Evolutionary conservation across 2,329 filamentous ascomycete genomes (phyloP), one percentile per base, ranked within the genome.

Genomic region (Pyrenophora tritici-repentis): DNA sequence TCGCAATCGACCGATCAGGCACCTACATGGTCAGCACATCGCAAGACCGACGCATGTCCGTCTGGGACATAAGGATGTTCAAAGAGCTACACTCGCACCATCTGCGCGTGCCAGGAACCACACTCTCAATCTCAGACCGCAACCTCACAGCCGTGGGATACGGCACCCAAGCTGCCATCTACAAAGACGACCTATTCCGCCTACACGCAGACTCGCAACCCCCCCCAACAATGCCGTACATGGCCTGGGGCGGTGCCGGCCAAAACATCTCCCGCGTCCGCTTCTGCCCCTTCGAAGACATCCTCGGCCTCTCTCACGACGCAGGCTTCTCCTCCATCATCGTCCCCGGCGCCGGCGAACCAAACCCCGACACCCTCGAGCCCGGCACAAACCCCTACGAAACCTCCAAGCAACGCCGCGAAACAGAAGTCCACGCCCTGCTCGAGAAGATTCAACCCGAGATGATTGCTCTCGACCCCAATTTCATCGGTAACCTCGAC

Each of bases 241-340:
- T 99, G 86, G 81, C 85, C 1, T 97, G 92, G 89, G 91, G 91
- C 39, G 90, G 90, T 41, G 90, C 96, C 55, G 92, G 91, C 16
- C 84, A 88, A 56, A 82, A 82, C 47, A 85, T 96, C 22, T 90
- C 96, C 74, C 85, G 88, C 34, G 84, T 96, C 2, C 82, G 83
- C 54, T 99, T 93, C 90, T 99, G 94, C 70, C 94, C 94, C 0
- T 96, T 89, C 58, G 94, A 99, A 73, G 94, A 99, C 78, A 79
- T 97, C 1, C 83, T 99, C 1, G 94, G 93, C 12, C 82, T 96
- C 18, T 84, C 87, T 2, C 93, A 97, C 77, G 83, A 89, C 68
- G 79, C 86, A 53, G 94, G 94, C 12, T 97, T 97, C 77, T 89
- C 88, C 13, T 94, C 88, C 48, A 85, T 97, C 68, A 85, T 99